Percentiles rank a stretch among this genome's conserved stretches.
Conservation (phyloP, 2,329 filamentous ascomycete species). For the Chrysoporthe austroafricana region DNA sequence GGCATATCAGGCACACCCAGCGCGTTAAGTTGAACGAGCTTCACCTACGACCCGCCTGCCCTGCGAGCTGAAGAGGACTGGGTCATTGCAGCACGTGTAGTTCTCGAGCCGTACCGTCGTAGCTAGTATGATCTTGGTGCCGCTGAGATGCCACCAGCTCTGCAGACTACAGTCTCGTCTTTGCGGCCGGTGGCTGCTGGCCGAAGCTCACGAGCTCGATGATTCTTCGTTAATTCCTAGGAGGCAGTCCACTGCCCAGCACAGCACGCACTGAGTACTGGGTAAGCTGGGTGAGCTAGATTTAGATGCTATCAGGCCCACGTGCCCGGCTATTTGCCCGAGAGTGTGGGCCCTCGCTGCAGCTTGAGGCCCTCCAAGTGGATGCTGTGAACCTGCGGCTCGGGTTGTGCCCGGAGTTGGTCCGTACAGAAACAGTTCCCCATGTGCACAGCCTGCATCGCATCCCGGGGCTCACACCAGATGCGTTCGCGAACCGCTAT, state of each 20-base stretch:
- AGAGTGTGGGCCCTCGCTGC: neutral
- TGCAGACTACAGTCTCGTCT: neutral
- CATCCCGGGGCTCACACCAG: neutral
- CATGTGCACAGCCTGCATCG: neutral
- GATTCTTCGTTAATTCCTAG: too few relatives aligned
- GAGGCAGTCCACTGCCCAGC: neutral
- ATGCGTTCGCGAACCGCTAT: neutral
- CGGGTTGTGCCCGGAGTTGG: neutral
- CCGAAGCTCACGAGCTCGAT: too few relatives aligned
- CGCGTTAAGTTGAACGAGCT: too few relatives aligned
- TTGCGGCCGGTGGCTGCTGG: too few relatives aligned
- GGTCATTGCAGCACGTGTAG: too few relatives aligned
- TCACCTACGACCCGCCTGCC: too few relatives aligned
- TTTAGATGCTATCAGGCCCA: conserved; percentile 1
- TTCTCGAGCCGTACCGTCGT: neutral
- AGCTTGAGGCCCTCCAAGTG: neutral
- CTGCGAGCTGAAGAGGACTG: neutral
- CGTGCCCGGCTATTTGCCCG: neutral
- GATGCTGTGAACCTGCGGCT: neutral
- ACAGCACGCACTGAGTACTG: neutral
- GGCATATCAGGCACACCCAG: too few relatives aligned
- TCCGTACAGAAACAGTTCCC: neutral
- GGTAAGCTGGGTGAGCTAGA: neutral
- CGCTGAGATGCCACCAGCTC: neutral
- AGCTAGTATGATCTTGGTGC: neutral